Evolutionary conservation across 2,329 filamentous ascomycete genomes (phyloP).

Genomic region (Nemania sp.): DNA sequence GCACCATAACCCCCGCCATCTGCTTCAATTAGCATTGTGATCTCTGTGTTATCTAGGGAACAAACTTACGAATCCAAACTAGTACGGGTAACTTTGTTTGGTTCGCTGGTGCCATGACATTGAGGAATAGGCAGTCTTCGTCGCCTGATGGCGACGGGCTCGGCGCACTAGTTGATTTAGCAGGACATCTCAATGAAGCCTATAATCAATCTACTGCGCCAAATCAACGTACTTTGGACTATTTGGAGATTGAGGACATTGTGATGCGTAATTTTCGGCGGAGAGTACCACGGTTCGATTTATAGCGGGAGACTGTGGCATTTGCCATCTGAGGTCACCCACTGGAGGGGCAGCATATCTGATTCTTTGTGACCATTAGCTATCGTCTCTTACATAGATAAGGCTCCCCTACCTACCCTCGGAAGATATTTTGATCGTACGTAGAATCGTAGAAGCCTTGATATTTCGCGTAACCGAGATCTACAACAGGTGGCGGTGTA

Average conservation of each 20-base stretch:
- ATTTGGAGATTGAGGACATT: constrained; percentile 52
- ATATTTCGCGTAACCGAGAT: constrained; percentile 61
- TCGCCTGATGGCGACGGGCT: constrained; percentile 43
- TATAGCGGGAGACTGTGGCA: constrained; percentile 51
- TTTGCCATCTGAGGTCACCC: constrained; percentile 58
- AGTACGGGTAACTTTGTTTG: constrained; percentile 56
- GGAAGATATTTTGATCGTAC: constrained; percentile 58
- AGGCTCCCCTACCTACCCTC: constrained; percentile 52
- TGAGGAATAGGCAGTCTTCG: constrained; percentile 63
- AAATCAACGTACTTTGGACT: constrained; percentile 36
- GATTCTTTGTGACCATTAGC: constrained; percentile 52
- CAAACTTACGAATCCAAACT: constrained; percentile 59
- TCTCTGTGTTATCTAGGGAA: neutral
- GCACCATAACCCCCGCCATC: constrained; percentile 61
- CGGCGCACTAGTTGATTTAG: constrained; percentile 20
- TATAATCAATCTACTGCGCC: neutral
- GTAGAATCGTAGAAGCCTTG: constrained; percentile 56
- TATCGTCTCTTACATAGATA: neutral
- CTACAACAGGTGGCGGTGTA: constrained; percentile 49
- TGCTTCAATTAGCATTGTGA: constrained; percentile 36
- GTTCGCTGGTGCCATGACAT: constrained; percentile 57
- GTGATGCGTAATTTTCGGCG: constrained; percentile 49
- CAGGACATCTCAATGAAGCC: neutral
- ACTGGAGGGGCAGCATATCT: constrained; percentile 59
- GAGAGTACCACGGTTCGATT: constrained; percentile 50